Conservation (phyloP, 2,329 filamentous ascomycete genomes). For the Scedosporium minutisporum region DNA sequence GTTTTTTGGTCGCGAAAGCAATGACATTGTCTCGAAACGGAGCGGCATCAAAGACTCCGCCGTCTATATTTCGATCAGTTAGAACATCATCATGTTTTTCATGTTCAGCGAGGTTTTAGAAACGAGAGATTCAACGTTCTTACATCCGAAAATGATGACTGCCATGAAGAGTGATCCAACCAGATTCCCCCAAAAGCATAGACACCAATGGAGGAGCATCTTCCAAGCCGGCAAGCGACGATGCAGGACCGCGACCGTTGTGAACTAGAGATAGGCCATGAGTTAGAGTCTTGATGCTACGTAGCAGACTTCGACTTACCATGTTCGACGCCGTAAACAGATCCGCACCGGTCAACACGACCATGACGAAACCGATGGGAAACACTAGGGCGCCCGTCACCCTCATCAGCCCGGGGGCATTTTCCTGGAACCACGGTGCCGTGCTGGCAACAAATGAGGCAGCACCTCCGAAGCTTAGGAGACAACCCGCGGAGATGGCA, state of each 20-base stretch:
- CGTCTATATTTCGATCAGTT: slow-evolving; percentile 21
- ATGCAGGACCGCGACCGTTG: slow-evolving; percentile 10
- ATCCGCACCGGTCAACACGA: slow-evolving; percentile 37
- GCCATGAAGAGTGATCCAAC: slow-evolving; percentile 37
- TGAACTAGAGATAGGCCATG: slow-evolving; percentile 9
- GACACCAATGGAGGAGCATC: slow-evolving; percentile 22
- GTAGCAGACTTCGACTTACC: slow-evolving; percentile 16
- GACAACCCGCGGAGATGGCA: slow-evolving; percentile 38
- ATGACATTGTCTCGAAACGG: slow-evolving; percentile 34
- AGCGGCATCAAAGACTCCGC: slow-evolving; percentile 31
- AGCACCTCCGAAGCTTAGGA: slow-evolving; percentile 41
- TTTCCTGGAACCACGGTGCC: slow-evolving; percentile 36
- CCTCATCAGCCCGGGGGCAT: slow-evolving; percentile 36
- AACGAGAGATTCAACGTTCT: neutral
- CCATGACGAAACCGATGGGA: slow-evolving; percentile 38
- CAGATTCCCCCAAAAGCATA: slow-evolving; percentile 37
- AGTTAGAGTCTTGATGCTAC: neutral
- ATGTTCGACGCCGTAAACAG: slow-evolving; percentile 37
- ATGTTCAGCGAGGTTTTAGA: neutral
- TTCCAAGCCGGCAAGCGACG: slow-evolving; percentile 8
- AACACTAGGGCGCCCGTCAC: slow-evolving; percentile 35
- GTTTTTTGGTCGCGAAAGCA: slow-evolving; percentile 37
- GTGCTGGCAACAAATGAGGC: slow-evolving; percentile 34
- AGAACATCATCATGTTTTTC: neutral
- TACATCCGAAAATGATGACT: slow-evolving; percentile 30